Evolutionary conservation across 2,329 filamentous ascomycete genomes (phyloP).

Genomic region (Fusarium decemcellulare): DNA sequence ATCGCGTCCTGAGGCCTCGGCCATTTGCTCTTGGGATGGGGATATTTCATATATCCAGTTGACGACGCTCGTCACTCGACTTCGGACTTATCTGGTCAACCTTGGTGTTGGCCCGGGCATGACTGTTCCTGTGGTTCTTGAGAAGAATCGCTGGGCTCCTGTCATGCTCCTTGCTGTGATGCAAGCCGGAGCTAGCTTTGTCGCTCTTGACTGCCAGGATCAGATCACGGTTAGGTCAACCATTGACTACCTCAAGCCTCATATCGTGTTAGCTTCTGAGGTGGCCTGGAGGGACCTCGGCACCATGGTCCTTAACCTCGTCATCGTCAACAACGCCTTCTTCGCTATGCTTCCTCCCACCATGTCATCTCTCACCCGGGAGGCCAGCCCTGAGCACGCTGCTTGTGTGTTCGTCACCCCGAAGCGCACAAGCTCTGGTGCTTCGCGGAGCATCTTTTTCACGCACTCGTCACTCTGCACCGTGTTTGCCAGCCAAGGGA

Average conservation of each 20-base stretch:
- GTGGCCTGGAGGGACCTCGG: conserved; percentile 56
- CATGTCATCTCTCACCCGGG: conserved; percentile 47
- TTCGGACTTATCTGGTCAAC: conserved; percentile 63
- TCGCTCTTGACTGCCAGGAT: conserved; percentile 64
- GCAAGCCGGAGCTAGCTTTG: conserved; percentile 69
- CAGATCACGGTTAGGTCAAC: conserved; percentile 58
- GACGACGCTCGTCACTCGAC: conserved; percentile 53
- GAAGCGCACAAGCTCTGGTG: conserved; percentile 53
- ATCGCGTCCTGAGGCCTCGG: conserved; percentile 55
- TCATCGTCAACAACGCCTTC: conserved; percentile 59
- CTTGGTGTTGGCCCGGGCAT: conserved; percentile 66
- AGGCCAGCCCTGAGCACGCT: conserved; percentile 59
- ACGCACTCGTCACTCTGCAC: conserved; percentile 72
- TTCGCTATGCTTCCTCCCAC: conserved; percentile 54
- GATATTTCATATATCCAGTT: conserved; percentile 59
- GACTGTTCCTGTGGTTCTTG: conserved; percentile 76
- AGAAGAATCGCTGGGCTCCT: conserved; percentile 79
- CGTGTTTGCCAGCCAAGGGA: conserved; percentile 64
- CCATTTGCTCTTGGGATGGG: conserved; percentile 62
- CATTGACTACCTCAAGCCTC: conserved; percentile 59
- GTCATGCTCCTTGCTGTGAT: conserved; percentile 78
- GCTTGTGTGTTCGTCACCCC: conserved; percentile 75
- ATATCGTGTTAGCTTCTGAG: conserved; percentile 61
- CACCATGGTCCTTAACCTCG: conserved; percentile 56
- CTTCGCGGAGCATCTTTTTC: conserved; percentile 72